Base-by-base conservation (phyloP, 1,284 basidiomycete species). In the Salmacisia buchloeana region DNA sequence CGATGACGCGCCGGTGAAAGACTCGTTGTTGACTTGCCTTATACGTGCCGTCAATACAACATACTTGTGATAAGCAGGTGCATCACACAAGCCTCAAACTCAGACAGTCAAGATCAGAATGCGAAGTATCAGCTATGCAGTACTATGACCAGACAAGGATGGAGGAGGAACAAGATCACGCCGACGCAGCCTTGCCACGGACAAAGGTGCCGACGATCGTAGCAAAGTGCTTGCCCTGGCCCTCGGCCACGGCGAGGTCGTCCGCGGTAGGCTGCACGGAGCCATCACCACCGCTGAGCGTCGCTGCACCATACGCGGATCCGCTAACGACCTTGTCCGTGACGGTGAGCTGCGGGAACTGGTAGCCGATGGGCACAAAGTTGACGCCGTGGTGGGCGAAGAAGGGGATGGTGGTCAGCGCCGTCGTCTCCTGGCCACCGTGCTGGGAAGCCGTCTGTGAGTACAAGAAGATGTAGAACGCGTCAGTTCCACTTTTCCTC, bases 391-490 rank as follows among this genome's bases (percentile, higher is more conserved):
- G 72, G 67, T 75, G 73, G 6, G 61, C 66, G 31, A 75, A 72
- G 62, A 67, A 75, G 21, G 73, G 72, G 25, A 71, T 61, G 18
- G 72, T 75, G 35, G 73, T 74, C 31, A 75, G 67, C 45, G 69
- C 67, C 1, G 73, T 75, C 29, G 72, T 71, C 59, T 75, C 73
- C 43, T 61, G 62, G 59, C 73, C 73, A 12, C 73, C 73, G 65
- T 75, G 88, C 34, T 83, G 85, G 43, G 83, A 82, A 23, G 84
- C 86, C 1, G 87, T 72, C n/a, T n/a, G n/a, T n/a, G n/a, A n/a
- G n/a, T n/a, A n/a, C n/a, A n/a, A n/a, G n/a, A n/a, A n/a, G n/a
- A n/a, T n/a, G n/a, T n/a, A n/a, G n/a, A n/a, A n/a, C n/a, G n/a
- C n/a, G n/a, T n/a, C n/a, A n/a, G n/a, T n/a, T n/a, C n/a, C n/a